A percentile compares a stretch with the other conserved stretches of the same genome.
Evolutionary conservation across 2,329 filamentous ascomycete species (phyloP).

Genomic region (Ophiostoma angusticollis): DNA sequence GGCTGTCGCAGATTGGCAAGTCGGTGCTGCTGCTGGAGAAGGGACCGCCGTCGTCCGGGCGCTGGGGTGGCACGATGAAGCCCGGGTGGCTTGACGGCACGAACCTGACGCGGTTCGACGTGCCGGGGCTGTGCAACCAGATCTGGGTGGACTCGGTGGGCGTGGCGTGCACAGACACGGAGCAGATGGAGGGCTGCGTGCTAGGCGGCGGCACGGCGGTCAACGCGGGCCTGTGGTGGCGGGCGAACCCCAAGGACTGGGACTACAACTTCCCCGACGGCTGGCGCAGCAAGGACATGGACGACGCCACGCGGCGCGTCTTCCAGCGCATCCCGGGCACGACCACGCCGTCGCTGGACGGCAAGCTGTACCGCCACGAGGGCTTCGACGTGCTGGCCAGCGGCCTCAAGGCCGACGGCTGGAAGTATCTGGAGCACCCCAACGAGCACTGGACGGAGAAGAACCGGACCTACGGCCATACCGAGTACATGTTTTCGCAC

Average conservation of each 20-base stretch:
- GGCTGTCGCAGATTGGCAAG: slow-evolving; percentile 50
- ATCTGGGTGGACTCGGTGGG: slow-evolving; percentile 52
- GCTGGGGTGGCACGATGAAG: slow-evolving; percentile 49
- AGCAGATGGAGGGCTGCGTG: slow-evolving; percentile 60
- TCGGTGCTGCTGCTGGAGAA: slow-evolving; percentile 52
- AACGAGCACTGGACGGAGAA: slow-evolving; percentile 45
- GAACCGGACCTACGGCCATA: slow-evolving; percentile 46
- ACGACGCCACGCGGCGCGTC: slow-evolving; percentile 43
- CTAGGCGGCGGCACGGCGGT: slow-evolving; percentile 55
- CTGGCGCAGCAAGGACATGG: slow-evolving; percentile 55
- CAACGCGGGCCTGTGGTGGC: slow-evolving; percentile 59
- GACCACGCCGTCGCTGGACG: slow-evolving; percentile 51
- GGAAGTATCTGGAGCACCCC: slow-evolving; percentile 36
- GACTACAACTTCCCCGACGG: slow-evolving; percentile 59
- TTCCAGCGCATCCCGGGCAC: slow-evolving; percentile 62
- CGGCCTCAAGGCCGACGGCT: slow-evolving; percentile 34
- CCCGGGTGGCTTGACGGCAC: slow-evolving; percentile 49
- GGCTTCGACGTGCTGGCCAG: slow-evolving; percentile 50
- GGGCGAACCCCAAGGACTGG: slow-evolving; percentile 53
- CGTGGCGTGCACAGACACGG: slow-evolving; percentile 47
- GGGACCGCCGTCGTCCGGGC: slow-evolving; percentile 48
- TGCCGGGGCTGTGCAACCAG: slow-evolving; percentile 58
- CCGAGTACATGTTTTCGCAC: slow-evolving; percentile 49
- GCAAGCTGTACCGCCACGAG: slow-evolving; percentile 52
- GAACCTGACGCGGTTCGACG: slow-evolving; percentile 56